Percentiles rank a stretch among this genome's conserved stretches.
Evolutionary conservation across 108 stramenopile species (phyloP).

Genomic region (Cyclotella atomus): DNA sequence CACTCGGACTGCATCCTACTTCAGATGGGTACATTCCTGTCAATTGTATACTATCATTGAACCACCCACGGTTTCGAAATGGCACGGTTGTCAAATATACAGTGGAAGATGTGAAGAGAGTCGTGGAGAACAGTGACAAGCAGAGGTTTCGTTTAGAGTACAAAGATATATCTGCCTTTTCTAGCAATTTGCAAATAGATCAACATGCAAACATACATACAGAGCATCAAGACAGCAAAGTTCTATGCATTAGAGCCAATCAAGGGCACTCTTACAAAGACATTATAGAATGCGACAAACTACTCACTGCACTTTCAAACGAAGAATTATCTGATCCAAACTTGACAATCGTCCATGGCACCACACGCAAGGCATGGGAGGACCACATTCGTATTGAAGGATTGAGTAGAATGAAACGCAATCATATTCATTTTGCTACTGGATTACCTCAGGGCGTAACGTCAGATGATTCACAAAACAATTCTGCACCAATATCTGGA

Average conservation of each 20-base stretch:
- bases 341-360: constrained; percentile 72
- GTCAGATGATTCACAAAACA: neutral
- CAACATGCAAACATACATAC: no score
- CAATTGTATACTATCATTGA: constrained; percentile 49
- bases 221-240: constrained; percentile 2
- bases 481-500: constrained; percentile 70
- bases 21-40: constrained; percentile 79
- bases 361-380: constrained; percentile 67
- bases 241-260: constrained; percentile 85
- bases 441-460: constrained; percentile 63
- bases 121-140: constrained; percentile 75
- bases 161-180: constrained; percentile 17
- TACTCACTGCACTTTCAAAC: constrained; percentile 54
- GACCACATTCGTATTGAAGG: constrained; percentile 62
- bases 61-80: constrained; percentile 54
- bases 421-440: constrained; percentile 85
- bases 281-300: constrained; percentile 52
- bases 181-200: no score
- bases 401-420: constrained; percentile 71
- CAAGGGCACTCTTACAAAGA: constrained; percentile 77
- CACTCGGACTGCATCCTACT: constrained; percentile 61
- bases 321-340: constrained; percentile 51
- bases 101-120: constrained; percentile 52
- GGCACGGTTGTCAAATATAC: constrained; percentile 35
- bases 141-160: constrained; percentile 65